A percentile compares a stretch with the other conserved stretches of the same genome.
Evolutionary conservation across 140 eudicot genomes (phyloP).

Genomic region (Flaveria floridana): DNA sequence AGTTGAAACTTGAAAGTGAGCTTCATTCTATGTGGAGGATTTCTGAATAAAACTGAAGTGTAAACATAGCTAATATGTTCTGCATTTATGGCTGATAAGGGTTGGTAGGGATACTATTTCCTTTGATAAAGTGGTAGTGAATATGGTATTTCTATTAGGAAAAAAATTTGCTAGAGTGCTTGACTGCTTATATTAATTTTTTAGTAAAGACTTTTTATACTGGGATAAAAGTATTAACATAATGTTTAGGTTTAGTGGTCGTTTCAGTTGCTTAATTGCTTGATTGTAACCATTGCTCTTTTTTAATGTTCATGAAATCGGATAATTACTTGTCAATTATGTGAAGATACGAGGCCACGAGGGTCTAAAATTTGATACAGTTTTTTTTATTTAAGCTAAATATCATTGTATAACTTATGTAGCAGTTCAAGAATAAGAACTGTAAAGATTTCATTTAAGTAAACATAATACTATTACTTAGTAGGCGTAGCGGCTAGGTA

Average conservation of each 20-base stretch:
- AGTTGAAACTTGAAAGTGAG: background rate
- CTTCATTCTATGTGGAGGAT: background rate
- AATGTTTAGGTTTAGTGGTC: background rate
- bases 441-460: background rate
- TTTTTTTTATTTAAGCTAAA: background rate
- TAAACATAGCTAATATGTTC: background rate
- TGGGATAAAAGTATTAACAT: slow-evolving; percentile 1
- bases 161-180: background rate
- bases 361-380: background rate
- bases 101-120: background rate
- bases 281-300: background rate
- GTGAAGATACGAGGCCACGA: background rate
- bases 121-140: too few species aligned
- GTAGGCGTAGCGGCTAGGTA: background rate
- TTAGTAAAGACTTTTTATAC: background rate
- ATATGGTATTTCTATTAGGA: background rate
- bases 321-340: background rate
- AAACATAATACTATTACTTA: background rate
- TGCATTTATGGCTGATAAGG: background rate
- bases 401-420: background rate
- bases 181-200: background rate
- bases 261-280: background rate
- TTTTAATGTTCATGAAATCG: background rate
- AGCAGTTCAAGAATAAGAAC: background rate
- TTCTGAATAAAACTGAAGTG: background rate